Evolutionary conservation across 2,329 filamentous ascomycete species (phyloP), one percentile per base, ranked within the genome.

Genomic region (Colletotrichum tabaci): DNA sequence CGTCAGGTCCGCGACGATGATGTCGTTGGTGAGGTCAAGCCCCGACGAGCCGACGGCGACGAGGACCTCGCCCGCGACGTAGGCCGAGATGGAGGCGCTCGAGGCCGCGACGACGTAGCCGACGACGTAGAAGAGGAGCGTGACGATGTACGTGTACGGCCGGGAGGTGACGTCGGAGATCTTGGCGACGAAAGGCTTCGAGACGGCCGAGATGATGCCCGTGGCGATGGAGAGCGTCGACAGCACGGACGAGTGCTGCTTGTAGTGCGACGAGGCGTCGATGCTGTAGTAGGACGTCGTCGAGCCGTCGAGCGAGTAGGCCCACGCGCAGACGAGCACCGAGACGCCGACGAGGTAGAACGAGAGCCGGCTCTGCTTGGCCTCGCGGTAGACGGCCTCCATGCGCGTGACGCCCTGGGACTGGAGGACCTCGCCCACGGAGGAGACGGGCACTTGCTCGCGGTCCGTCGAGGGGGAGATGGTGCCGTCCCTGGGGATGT

Each of bases 1-100:
- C 5, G 88, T 90, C n/a, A 90, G 86, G 76, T 92, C 90, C 1
- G 89, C 88, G 52, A 91, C 87, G 74, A 91, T 89, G 61, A 92
- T 88, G 74, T 91, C 88, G 75, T 90, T 88, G 57, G 91, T 82
- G 40, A 91, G 86, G 66, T 89, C 87, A 8, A 90, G 84, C 2
- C 89, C 89, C 0, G 89, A 89, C 58, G 86, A 85, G 2, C 90
- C 90, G 7, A 90, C 83, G 0, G 86, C 84, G 66, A 91, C 90
- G 77, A 92, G 89, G 13, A 91, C 84, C 73, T 88, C 84, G 2
- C 87, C 87, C 2, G 84, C 84, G 0, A 86, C 83, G 60, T 88
- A 89, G 7, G 86, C 84, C 35, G 85, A 80, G 61, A 91, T 85
- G 66, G 83, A 85, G 30, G 82, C 82, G 2, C 88, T 86, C 0